A percentile compares a stretch with the other conserved stretches of the same genome.
These are phyloP conservation scores for Daedaleopsis nitida DNA, from an alignment of 768 basidiomycete species.

Conservation along the genomic window DNA sequence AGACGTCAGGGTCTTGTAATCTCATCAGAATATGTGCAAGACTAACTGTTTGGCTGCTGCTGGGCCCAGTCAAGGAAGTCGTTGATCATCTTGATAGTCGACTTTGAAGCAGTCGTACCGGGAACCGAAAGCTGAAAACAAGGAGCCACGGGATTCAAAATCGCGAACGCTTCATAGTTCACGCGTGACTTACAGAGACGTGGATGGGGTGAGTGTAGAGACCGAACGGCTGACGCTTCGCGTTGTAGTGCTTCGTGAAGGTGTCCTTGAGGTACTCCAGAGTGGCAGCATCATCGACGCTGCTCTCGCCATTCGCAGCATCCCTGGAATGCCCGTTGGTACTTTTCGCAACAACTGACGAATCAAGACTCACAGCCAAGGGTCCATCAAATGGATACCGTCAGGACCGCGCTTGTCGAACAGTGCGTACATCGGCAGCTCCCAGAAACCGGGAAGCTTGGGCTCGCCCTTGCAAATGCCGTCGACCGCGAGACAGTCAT, in stretches of 20 bases:
- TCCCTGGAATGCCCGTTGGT: slow-evolving; percentile 40
- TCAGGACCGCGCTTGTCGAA: slow-evolving; percentile 59
- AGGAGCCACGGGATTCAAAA: background rate
- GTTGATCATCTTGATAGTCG: slow-evolving; percentile 76
- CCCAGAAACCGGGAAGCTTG: slow-evolving; percentile 78
- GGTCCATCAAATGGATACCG: slow-evolving; percentile 79
- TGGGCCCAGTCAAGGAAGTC: slow-evolving; percentile 83
- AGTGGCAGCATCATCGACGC: slow-evolving; percentile 61
- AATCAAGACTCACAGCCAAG: slow-evolving; percentile 62
- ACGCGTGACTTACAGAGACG: slow-evolving; percentile 47
- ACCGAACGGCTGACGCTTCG: slow-evolving; percentile 77
- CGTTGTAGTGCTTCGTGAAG: slow-evolving; percentile 73
- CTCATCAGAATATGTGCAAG: background rate
- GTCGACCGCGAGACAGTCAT: slow-evolving; percentile 62
- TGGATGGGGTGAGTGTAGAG: slow-evolving; percentile 85
- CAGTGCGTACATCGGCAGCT: slow-evolving; percentile 81
- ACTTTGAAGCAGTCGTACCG: slow-evolving; percentile 50
- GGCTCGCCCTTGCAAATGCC: slow-evolving; percentile 70
- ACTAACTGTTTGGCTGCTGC: slow-evolving; percentile 59
- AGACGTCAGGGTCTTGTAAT: background rate
- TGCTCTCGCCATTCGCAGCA: slow-evolving; percentile 49
- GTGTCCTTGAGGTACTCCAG: slow-evolving; percentile 73
- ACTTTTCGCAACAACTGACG: background rate
- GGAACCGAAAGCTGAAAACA: slow-evolving; percentile 53
- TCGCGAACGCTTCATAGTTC: background rate